Evolutionary conservation across 768 basidiomycete genomes (phyloP), one percentile per base, ranked within the genome.

Genomic region (Chiua virens): DNA sequence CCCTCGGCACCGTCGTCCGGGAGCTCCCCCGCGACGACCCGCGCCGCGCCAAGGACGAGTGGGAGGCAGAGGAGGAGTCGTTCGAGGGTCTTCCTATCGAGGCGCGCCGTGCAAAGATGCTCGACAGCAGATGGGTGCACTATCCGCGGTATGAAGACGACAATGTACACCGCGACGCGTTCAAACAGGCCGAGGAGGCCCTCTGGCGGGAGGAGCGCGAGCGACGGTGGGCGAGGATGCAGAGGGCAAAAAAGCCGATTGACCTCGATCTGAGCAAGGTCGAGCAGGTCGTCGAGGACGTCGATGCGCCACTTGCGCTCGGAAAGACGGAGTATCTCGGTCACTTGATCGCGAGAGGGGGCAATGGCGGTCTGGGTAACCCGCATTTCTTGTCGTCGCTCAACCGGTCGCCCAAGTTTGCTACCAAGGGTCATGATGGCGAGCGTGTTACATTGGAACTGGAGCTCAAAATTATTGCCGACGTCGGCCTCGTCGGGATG

Each of bases 401-500:
- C 25, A 87, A 83, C 51, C 85, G 91, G 3, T 85, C 90, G 1
- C 93, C 95, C 4, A 92, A 93, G 67, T 89, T 89, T 55, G 95
- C 91, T 0, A 86, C 89, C 17, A 79, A 84, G 17, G 93, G 91
- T 0, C 76, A 79, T 8, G 79, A 80, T 5, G 92, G 69, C 17
- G 89, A 92, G 59, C 77, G 82, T 5, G 71, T 95, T 55, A 86
- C 87, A 1, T 78, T 98, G n/a, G 79, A 85, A 18, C 76, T 99
- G 14, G 96, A 97, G 67, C 86, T 99, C 54, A 98, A 98, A 68
- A 78, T 96, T 7, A 77, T 95, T 4, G 93, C 96, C 3, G 96
- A 99, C 66, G 77, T 98, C n/a, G 97, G 92, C 0, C 75, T 99
- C 18, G 94, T 99, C 3, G 97, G 97, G 0, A 85, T 97, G 74